A percentile compares a stretch with the other conserved stretches of the same genome.
Conservation (phyloP, 352 stramenopile species). For the Peronospora farinosa region DNA sequence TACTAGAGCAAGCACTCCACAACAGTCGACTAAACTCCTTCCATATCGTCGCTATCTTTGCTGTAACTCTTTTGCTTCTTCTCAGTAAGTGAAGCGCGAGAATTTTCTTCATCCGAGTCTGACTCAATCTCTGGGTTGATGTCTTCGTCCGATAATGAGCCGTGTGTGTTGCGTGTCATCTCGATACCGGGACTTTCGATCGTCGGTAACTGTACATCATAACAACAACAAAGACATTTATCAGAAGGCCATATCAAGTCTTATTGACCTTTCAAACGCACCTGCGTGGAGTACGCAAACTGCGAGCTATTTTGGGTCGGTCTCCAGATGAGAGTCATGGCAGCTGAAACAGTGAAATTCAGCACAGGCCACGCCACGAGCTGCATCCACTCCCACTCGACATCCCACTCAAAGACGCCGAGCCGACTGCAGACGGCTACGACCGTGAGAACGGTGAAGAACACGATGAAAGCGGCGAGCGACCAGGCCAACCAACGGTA, state of each 20-base stretch:
- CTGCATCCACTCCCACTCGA: slow-evolving; percentile 89
- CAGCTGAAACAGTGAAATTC: slow-evolving; percentile 86
- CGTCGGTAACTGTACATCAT: slow-evolving; percentile 55
- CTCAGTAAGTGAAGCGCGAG: slow-evolving; percentile 30
- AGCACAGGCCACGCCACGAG: slow-evolving; percentile 88
- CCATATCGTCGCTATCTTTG: slow-evolving; percentile 42
- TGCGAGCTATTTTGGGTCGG: slow-evolving; percentile 81
- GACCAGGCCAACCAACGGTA: slow-evolving; percentile 80
- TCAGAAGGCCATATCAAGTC: slow-evolving; percentile 9
- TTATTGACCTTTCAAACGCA: slow-evolving; percentile 17
- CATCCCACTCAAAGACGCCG: slow-evolving; percentile 85
- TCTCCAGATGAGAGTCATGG: slow-evolving; percentile 88
- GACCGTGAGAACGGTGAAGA: slow-evolving; percentile 84
- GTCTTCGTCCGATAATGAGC: slow-evolving; percentile 48
- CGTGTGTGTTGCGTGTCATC: slow-evolving; percentile 48
- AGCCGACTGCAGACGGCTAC: slow-evolving; percentile 75
- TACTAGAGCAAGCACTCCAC: neutral
- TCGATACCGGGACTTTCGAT: slow-evolving; percentile 54
- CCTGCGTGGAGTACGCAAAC: slow-evolving; percentile 82
- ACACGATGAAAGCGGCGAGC: slow-evolving; percentile 78
- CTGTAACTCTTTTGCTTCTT: slow-evolving; percentile 38
- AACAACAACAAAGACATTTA: slow-evolving; percentile 6
- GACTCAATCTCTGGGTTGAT: slow-evolving; percentile 48
- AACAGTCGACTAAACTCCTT: slow-evolving; percentile 31
- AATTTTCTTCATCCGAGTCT: slow-evolving; percentile 62